Evolutionary conservation across 495 filamentous ascomycete species (phyloP).

Genomic region (Penicillium riverlandense): DNA sequence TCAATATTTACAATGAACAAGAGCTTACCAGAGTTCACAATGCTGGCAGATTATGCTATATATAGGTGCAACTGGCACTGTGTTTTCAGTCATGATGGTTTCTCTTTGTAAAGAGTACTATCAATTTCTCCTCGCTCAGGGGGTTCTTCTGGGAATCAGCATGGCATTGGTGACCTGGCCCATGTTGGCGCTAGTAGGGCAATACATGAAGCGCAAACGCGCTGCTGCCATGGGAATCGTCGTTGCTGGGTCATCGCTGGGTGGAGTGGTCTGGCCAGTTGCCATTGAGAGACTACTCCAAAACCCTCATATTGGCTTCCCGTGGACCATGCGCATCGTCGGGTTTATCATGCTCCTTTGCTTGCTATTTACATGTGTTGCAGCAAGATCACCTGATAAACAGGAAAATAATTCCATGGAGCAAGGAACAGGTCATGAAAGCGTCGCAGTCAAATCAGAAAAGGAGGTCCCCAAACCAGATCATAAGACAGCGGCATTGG

Average conservation of each 20-base stretch:
- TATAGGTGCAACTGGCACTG: constrained; percentile 18
- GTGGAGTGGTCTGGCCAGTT: constrained; percentile 44
- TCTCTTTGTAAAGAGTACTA: constrained; percentile 51
- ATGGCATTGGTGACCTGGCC: constrained; percentile 46
- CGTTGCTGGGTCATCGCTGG: constrained; percentile 48
- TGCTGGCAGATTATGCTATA: constrained; percentile 18
- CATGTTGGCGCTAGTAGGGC: constrained; percentile 41
- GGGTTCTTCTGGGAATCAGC: constrained; percentile 44
- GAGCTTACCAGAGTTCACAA: too few relatives aligned
- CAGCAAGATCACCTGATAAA: constrained; percentile 3
- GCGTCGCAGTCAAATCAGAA: neutral
- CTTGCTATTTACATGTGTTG: constrained; percentile 43
- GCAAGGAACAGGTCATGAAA: too few relatives aligned
- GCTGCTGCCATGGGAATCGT: constrained; percentile 48
- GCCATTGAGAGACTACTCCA: constrained; percentile 32
- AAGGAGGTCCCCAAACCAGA: neutral
- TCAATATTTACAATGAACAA: too few relatives aligned
- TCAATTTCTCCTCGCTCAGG: constrained; percentile 58
- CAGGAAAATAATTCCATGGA: neutral
- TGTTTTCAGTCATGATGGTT: constrained; percentile 49
- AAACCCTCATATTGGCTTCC: constrained; percentile 32
- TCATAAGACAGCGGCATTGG: constrained; percentile 8
- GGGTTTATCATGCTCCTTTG: constrained; percentile 47
- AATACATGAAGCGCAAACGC: constrained; percentile 48
- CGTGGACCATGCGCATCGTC: constrained; percentile 43